Evolutionary conservation across 2,329 filamentous ascomycete genomes (phyloP).

Genomic region (Elsinoe arachidis): DNA sequence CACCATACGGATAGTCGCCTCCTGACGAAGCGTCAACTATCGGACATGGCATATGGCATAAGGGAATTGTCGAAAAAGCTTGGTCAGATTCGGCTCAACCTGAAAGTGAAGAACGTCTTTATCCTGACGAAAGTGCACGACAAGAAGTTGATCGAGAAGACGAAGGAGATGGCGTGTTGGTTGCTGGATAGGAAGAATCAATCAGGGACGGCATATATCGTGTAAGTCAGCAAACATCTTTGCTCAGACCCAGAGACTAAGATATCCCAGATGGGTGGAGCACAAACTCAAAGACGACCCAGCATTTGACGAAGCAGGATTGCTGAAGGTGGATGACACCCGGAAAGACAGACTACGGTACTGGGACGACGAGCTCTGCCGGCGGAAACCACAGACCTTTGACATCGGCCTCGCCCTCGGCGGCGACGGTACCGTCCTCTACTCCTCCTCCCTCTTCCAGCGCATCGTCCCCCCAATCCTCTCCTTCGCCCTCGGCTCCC

Average conservation of each 20-base stretch:
- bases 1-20: constrained; percentile 55
- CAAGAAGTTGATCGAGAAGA: constrained; percentile 65
- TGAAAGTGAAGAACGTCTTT: constrained; percentile 76
- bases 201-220: constrained; percentile 55
- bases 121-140: constrained; percentile 90
- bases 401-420: constrained; percentile 77
- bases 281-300: constrained; percentile 61
- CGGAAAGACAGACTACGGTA: constrained; percentile 58
- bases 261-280: constrained; percentile 53
- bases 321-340: constrained; percentile 54
- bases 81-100: constrained; percentile 71
- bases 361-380: constrained; percentile 76
- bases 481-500: constrained; percentile 80
- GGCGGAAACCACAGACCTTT: constrained; percentile 71
- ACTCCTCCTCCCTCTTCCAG: constrained; percentile 95
- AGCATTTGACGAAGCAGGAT: constrained; percentile 61
- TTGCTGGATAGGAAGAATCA: constrained; percentile 59
- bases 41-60: constrained; percentile 95
- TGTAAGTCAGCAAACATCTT: constrained; percentile 41
- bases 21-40: constrained; percentile 87
- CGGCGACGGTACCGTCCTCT: constrained; percentile 93
- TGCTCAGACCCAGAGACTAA: background rate
- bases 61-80: constrained; percentile 80
- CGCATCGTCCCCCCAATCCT: constrained; percentile 87
- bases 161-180: constrained; percentile 71